These are phyloP conservation scores for Aspergillus fumigatiaffinis DNA, from an alignment of 2,329 filamentous ascomycete species.

Conservation along the genomic window DNA sequence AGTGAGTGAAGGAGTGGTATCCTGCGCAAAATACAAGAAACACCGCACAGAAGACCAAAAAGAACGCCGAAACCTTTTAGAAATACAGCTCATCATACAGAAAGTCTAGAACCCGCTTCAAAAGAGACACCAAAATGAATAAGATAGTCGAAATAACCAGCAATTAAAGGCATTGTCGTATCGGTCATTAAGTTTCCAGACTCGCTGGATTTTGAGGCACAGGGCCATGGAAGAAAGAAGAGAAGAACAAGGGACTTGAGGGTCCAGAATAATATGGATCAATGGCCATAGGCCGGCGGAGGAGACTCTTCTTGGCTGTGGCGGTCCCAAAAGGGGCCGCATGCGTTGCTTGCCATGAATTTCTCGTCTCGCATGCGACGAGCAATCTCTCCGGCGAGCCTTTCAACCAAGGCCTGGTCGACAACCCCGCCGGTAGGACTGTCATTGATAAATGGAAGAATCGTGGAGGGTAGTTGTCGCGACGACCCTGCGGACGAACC, in stretches of 20 bases:
- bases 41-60: conserved; percentile 9
- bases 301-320: conserved; percentile 34
- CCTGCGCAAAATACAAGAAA: conserved; percentile 20
- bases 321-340: conserved; percentile 36
- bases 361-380: conserved; percentile 83
- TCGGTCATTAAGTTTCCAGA: conserved; percentile 18
- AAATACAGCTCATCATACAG: conserved; percentile 24
- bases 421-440: conserved; percentile 33
- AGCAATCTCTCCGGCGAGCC: conserved; percentile 91
- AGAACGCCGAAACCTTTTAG: conserved; percentile 24
- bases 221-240: conserved; percentile 5
- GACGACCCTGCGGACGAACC: conserved; percentile 20
- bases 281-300: conserved; percentile 45
- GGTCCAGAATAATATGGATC: conserved; percentile 11
- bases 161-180: conserved; percentile 19
- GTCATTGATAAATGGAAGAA: conserved; percentile 35
- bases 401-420: conserved; percentile 46
- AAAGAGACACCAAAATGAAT: conserved; percentile 3
- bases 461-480: conserved; percentile 29
- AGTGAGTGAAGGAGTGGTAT: conserved; percentile 25
- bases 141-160: conserved; percentile 1
- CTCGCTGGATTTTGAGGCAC: conserved; percentile 10
- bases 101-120: conserved; percentile 21
- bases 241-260: conserved; percentile 10
- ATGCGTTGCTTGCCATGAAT: conserved; percentile 30